Conservation (phyloP, 2,329 filamentous ascomycete species). For the Hymenoscyphus scutula region DNA sequence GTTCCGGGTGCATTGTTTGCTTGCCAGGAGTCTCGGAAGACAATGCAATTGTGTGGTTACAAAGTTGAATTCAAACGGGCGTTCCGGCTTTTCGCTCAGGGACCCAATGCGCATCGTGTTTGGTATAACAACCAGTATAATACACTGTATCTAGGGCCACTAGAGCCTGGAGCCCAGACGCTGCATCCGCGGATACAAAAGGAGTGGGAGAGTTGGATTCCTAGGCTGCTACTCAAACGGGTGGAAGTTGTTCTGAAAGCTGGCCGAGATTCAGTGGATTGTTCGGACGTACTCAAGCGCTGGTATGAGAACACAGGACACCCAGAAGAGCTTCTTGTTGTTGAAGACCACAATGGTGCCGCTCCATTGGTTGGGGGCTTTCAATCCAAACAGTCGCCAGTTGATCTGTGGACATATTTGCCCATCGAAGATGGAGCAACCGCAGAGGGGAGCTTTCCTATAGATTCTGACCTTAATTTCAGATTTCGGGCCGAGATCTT, state of each 20-base stretch:
- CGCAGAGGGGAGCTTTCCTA: not conserved
- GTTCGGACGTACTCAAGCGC: no score
- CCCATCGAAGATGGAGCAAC: not conserved
- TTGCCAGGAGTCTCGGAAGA: not conserved
- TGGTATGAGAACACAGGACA: no score
- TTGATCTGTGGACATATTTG: not conserved
- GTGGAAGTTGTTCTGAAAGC: no score
- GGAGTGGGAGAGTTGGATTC: no score
- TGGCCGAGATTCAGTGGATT: no score
- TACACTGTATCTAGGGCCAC: not conserved
- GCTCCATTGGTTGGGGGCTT: no score
- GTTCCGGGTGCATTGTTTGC: not conserved
- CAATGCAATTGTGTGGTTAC: not conserved
- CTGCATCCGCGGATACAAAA: no score
- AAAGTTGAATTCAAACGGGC: not conserved
- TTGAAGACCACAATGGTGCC: no score
- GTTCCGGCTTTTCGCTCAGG: not conserved
- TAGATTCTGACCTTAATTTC: not conserved
- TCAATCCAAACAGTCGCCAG: not conserved
- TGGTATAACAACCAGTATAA: not conserved
- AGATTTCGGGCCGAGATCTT: not conserved
- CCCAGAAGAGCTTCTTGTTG: not conserved
- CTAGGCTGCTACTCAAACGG: no score
- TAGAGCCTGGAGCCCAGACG: not conserved
- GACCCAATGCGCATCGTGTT: not conserved